Evolutionary conservation across 306 rosid genomes (phyloP).

Genomic region (Medicago arabica): DNA sequence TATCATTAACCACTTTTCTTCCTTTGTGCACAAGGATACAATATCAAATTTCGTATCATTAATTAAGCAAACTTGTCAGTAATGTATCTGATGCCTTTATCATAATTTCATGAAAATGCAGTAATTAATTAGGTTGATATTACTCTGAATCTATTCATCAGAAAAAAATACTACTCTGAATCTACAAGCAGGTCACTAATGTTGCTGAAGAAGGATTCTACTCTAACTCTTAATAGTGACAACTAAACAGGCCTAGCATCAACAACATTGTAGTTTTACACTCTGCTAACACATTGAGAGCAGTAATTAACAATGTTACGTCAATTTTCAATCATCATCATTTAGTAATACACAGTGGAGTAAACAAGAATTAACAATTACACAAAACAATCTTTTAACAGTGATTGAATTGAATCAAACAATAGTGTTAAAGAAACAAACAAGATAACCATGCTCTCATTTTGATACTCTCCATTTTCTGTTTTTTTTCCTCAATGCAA

Average conservation of each 20-base stretch:
- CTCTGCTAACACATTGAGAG: background rate
- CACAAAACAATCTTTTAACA: background rate
- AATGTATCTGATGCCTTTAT: too few species aligned
- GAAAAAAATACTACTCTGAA: too few species aligned
- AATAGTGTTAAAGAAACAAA: background rate
- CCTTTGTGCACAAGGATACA: too few species aligned
- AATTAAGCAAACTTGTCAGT: too few species aligned
- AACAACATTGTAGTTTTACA: too few species aligned
- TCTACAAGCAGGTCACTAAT: too few species aligned
- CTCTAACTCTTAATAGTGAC: background rate
- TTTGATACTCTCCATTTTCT: constrained; percentile 30
- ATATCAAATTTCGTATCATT: too few species aligned
- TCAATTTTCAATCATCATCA: constrained; percentile 1
- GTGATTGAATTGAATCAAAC: constrained; percentile 25
- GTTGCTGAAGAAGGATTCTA: background rate
- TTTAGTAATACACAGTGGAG: background rate
- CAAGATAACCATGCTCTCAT: background rate
- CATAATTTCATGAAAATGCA: too few species aligned
- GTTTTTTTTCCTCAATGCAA: constrained; percentile 25
- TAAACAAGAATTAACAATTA: constrained; percentile 5
- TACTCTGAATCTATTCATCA: too few species aligned
- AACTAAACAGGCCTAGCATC: background rate
- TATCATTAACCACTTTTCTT: too few species aligned
- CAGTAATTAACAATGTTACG: background rate
- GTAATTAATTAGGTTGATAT: too few species aligned